These are phyloP conservation scores for Lichtheimia ramosa DNA, from an alignment of 371 early-diverging fungal species.

Conservation along the genomic window DNA sequence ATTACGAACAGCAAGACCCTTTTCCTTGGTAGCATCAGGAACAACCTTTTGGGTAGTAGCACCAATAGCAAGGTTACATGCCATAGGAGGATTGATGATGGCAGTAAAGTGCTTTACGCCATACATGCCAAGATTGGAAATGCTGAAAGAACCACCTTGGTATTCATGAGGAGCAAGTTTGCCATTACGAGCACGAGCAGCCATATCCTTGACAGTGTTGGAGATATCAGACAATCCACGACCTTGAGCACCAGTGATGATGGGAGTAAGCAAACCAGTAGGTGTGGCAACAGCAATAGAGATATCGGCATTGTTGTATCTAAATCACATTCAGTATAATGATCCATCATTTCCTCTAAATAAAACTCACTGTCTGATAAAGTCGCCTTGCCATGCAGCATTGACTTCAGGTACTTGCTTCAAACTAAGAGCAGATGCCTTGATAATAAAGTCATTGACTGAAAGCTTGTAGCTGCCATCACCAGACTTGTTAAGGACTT, in stretches of 20 bases:
- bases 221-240: conserved; percentile 90
- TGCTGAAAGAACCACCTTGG: conserved; percentile 95
- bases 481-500: conserved; percentile 82
- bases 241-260: conserved; percentile 79
- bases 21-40: conserved; percentile 62
- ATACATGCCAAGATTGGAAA: conserved; percentile 98
- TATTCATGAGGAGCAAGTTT: conserved; percentile 95
- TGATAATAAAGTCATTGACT: conserved; percentile 98
- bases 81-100: conserved; percentile 97
- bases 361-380: conserved; percentile 81
- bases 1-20: conserved; percentile 64
- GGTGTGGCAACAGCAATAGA: conserved; percentile 95
- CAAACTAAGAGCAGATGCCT: conserved; percentile 91
- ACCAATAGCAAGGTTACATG: conserved; percentile 94
- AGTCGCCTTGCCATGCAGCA: conserved; percentile 92
- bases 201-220: conserved; percentile 82
- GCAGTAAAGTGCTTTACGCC: conserved; percentile 94
- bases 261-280: conserved; percentile 95
- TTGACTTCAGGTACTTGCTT: conserved; percentile 95
- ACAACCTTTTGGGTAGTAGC: conserved; percentile 82
- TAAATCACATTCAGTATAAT: conserved; percentile 13
- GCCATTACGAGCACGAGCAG: conserved; percentile 82
- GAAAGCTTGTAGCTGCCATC: conserved; percentile 94
- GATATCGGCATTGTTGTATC: conserved; percentile 90
- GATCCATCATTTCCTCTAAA: background rate